These are phyloP conservation scores for Wakefieldia striispora DNA, from an alignment of 768 basidiomycete genomes.

Conservation along the genomic window DNA sequence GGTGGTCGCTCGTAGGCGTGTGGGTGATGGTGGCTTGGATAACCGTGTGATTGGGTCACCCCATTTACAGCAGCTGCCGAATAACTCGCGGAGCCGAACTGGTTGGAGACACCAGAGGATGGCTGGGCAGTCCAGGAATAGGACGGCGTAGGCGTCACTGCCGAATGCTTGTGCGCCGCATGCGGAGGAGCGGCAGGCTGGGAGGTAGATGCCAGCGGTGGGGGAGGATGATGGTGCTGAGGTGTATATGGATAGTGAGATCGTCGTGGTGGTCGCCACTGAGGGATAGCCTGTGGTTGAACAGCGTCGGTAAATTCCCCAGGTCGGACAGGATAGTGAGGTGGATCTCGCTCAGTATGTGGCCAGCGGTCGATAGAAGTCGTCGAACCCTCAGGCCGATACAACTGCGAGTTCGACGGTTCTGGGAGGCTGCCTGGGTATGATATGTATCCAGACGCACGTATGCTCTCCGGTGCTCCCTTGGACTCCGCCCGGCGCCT, in stretches of 20 bases:
- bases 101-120: background rate
- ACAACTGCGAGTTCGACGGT: slow-evolving; percentile 6
- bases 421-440: slow-evolving; percentile 1
- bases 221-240: slow-evolving; percentile 11
- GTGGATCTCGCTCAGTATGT: slow-evolving; percentile 15
- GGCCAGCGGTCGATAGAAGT: slow-evolving; percentile 16
- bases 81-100: slow-evolving; percentile 9
- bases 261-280: slow-evolving; percentile 30
- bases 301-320: slow-evolving; percentile 7
- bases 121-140: slow-evolving; percentile 17
- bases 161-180: slow-evolving; percentile 16
- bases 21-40: slow-evolving; percentile 11
- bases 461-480: slow-evolving; percentile 6
- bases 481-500: slow-evolving; percentile 33
- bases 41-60: slow-evolving; percentile 7
- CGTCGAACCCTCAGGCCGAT: slow-evolving; percentile 15
- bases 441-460: slow-evolving; percentile 2
- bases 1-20: slow-evolving; percentile 18
- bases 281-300: slow-evolving; percentile 11
- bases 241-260: slow-evolving; percentile 28
- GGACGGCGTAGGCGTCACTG: slow-evolving; percentile 13
- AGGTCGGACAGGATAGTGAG: slow-evolving; percentile 2
- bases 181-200: slow-evolving; percentile 8
- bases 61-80: slow-evolving; percentile 4
- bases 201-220: slow-evolving; percentile 1